phyloP scores from a whole-genome alignment of 306 rosid species.

The Prunus padus region DNA sequence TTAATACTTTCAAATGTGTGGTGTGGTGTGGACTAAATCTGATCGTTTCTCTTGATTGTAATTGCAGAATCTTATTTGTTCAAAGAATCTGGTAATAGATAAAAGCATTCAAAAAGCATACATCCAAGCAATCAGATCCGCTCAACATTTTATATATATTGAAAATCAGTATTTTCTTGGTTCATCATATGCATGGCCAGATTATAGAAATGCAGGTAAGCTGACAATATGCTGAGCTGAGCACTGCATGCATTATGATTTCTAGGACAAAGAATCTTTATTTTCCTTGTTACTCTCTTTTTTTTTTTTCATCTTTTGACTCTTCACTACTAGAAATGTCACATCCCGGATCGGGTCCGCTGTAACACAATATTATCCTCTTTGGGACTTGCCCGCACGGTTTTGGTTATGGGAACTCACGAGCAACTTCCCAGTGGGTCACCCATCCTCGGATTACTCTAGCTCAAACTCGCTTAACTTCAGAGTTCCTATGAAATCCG shows the following conservation, averaged over 20 bases:
- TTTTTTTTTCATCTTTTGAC: too few relatives aligned
- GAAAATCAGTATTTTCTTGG: conserved; percentile 96
- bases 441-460: too few relatives aligned
- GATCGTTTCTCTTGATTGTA: conserved; percentile 22
- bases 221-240: conserved; percentile 20
- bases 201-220: conserved; percentile 80
- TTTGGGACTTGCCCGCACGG: too few relatives aligned
- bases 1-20: neutral
- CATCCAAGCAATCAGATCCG: conserved; percentile 94
- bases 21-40: conserved; percentile 12
- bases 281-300: too few relatives aligned
- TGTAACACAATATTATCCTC: too few relatives aligned
- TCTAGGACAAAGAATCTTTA: too few relatives aligned
- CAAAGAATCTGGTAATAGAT: conserved; percentile 69
- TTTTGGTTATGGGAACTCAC: too few relatives aligned
- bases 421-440: too few relatives aligned
- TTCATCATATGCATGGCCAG: conserved; percentile 91
- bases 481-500: too few relatives aligned
- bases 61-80: conserved; percentile 80
- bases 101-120: conserved; percentile 91
- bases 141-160: conserved; percentile 88
- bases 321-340: too few relatives aligned
- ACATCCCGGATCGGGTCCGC: too few relatives aligned
- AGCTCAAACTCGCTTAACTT: too few relatives aligned
- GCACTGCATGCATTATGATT: conserved; percentile 12